Evolutionary conservation across 768 basidiomycete genomes (phyloP), one percentile per base, ranked within the genome.

Genomic region (Neoboletus magnificus): DNA sequence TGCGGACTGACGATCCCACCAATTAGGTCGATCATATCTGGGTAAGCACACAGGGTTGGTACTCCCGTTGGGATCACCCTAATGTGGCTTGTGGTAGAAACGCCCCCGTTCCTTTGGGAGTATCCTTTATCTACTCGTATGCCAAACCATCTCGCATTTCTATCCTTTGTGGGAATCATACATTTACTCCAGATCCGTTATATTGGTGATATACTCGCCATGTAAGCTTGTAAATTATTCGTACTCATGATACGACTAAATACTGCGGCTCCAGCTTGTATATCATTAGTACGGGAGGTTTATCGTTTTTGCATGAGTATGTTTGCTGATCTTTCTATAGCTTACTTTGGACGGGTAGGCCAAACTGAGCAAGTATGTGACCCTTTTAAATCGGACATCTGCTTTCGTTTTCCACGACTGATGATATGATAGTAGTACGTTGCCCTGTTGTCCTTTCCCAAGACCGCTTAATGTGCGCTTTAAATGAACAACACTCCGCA

Each of bases 21-120:
- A 16, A 48, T 7, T 20, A 62, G 66, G 51, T 67, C 15, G 45
- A 58, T 29, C 33, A 65, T 50, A 22, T 67, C 42, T 66, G 65
- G 66, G 65, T 62, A 48, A 43, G 55, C 33, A 18, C 4, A 1
- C n/a, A 8, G n/a, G n/a, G 4, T n/a, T n/a, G 1, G 22, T 5
- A 15, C 20, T 35, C 16, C 44, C 36, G 27, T 52, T 5, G 15
- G 15, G 23, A 13, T 20, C 27, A 48, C 6, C 9, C 20, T n/a
- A 29, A 55, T 43, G 5, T 48, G 18, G 18, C 15, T 20, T 27
- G 15, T 53, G 25, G 11, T 23, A 65, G 64, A 53, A 47, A 1
- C 42, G 37, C 2, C 29, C 22, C 15, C 27, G 43, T 3, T 48
- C 46, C 16, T 66, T 57, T n/a, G 64, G 64, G 46, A 63, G 52